phyloP scores from a whole-genome alignment of 192 early-diverging fungal genomes.

The Entomortierella parvispora region DNA sequence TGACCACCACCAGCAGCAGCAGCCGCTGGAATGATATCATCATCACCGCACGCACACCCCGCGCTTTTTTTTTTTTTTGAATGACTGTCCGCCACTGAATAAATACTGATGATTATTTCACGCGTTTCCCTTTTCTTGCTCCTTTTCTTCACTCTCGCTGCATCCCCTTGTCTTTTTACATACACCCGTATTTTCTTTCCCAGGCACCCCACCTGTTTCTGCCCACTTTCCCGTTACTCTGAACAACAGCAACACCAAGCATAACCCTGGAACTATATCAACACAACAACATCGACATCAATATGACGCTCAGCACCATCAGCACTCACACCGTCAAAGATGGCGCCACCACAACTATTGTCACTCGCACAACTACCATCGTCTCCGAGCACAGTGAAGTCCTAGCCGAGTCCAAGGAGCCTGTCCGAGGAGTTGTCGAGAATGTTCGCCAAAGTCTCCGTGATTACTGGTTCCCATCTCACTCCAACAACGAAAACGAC shows the following conservation, averaged over 20 bases:
- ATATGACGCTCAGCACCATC: constrained; percentile 17
- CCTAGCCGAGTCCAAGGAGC: constrained; percentile 18
- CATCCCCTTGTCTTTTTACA: not conserved
- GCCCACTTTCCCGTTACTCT: not conserved
- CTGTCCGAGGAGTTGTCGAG: constrained; percentile 21
- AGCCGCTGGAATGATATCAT: too few species aligned
- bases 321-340: constrained; percentile 48
- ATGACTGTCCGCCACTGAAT: too few species aligned
- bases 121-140: not conserved
- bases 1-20: too few species aligned
- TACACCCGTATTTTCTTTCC: not conserved
- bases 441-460: constrained; percentile 27
- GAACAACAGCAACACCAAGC: not conserved
- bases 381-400: constrained; percentile 42
- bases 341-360: constrained; percentile 46
- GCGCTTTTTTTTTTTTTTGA: not conserved
- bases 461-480: constrained; percentile 38
- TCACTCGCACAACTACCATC: constrained; percentile 44
- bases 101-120: not conserved
- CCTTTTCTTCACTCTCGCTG: not conserved
- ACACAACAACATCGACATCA: not conserved
- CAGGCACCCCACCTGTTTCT: not conserved
- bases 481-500: constrained; percentile 10
- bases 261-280: not conserved
- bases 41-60: too few species aligned